Conservation (phyloP, 441 rosid species). For the Eruca vesicaria region DNA sequence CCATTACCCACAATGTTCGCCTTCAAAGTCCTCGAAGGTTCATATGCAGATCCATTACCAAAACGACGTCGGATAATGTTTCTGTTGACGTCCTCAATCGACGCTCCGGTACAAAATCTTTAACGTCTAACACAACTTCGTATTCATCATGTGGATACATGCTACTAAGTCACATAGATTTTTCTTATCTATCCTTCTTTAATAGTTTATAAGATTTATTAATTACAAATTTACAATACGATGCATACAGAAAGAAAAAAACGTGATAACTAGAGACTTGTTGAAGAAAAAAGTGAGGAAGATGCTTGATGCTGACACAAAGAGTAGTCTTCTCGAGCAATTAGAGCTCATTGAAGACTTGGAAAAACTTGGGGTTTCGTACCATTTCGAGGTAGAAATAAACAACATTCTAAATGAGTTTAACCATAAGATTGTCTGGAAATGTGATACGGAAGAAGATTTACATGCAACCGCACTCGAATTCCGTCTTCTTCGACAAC, state of each 20-base stretch:
- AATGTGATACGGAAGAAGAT: background rate
- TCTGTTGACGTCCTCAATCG: background rate
- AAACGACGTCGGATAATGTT: background rate
- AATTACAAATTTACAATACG: too few species aligned
- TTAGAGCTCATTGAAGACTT: too few species aligned
- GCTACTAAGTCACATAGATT: too few species aligned
- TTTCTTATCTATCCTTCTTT: too few species aligned
- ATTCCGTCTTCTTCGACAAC: constrained; percentile 37
- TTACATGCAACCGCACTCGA: constrained; percentile 20
- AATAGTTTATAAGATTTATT: too few species aligned
- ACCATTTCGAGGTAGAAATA: constrained; percentile 37
- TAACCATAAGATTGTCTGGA: background rate
- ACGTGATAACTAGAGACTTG: background rate
- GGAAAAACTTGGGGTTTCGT: constrained; percentile 39
- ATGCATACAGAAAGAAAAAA: background rate
- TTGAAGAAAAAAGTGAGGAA: constrained; percentile 11
- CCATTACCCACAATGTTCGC: background rate
- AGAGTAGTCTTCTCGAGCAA: constrained; percentile 3
- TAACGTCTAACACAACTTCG: too few species aligned
- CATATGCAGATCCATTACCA: background rate
- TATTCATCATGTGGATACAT: too few species aligned
- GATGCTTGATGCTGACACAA: background rate
- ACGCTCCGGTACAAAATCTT: constrained; percentile 9
- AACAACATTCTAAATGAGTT: background rate
- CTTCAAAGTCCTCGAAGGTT: background rate